Evolutionary conservation across 106 monocot genomes (phyloP), one percentile per base, ranked within the genome.

Genomic region (Iris macrosiphon): DNA sequence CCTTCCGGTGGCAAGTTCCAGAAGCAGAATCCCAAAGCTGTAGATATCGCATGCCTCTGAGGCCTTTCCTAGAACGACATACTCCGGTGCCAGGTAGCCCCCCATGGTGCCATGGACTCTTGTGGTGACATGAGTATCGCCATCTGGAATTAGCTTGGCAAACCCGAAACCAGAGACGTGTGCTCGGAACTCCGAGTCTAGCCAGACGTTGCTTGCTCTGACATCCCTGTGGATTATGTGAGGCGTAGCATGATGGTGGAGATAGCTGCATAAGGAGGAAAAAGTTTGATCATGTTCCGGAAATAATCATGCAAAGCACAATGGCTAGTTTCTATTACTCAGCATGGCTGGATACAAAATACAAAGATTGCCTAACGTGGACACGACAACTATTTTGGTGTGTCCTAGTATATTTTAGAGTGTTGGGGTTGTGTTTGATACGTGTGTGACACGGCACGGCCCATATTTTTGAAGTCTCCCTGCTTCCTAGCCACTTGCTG

Each of bases 11-110:
- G 60, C 74, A 20, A 84, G 75, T 43, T 79, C 84, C 2, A 84
- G 67, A 4, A 79, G 78, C 7, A 84, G 67, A 31, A 79, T 71
- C 0, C 79, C 84, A 52, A 75, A 79, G 63, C 83, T 83, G 62
- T 74, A 83, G 0, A 83, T 78, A 58, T 83, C 83, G 20, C 83
- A 78, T 21, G 71, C 78, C 26, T 83, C 78, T 9, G 83, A 70
- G 14, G 83, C 78, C 48, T 78, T 74, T 1, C 78, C 83, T 28
- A 73, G 30, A 65, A 74, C 74, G 9, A 73, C 72, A 19, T 77
- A 83, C 34, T 83, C 83, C 2, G 83, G 83, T 3, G 83, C 73
- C 31, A 83, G 77, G 18, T 83, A 83, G 5, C 83, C 83, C 4
- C n/a, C n/a, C 11, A 74, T 66, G 4, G 77, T 77, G 14, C 83